Base-by-base conservation (phyloP, 805 yeast genomes). In the Candida sonorensis region DNA sequence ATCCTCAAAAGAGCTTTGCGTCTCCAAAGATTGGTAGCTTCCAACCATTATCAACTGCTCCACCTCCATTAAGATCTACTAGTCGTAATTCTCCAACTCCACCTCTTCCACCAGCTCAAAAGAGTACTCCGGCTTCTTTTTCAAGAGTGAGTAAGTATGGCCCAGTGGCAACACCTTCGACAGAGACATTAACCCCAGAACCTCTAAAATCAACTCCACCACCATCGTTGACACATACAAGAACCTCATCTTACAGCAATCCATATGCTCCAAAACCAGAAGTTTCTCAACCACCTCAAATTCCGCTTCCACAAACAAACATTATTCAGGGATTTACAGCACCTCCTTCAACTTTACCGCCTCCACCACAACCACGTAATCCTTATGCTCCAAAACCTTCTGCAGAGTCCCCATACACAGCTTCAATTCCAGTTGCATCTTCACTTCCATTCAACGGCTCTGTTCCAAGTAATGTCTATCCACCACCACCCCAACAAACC, bases 191-290 rank as follows among this genome's bases (percentile, higher is more conserved):
- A 20, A 34, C 41, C 2, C 40, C 38, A 9, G 41, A 34, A n/a
- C 50, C 34, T 39, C 45, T 40, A 45, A 53, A 31, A 15, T 47
- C 46, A 13, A 52, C 57, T 12, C 44, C 46, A 7, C 35, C 33
- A 10, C 33, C 39, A 1, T 23, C 46, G 2, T 31, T 31, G 7
- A 38, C 41, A 11, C 26, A n/a, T 12, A 23, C 16, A 12, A 29
- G 41, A 29, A 26, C 34, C 3, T 36, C 36, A 23, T 40, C 45
- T 2, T 44, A 35, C 28, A 24, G 38, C 23, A 57, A 59, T 32
- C 64, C 65, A 13, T 61, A 60, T 40, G 61, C 63, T 28, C 64
- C 67, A 31, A 52, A 52, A 22, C 46, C 50, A 4, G 50, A 42
- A 29, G 42, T 33, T 7, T 35, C 35, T 7, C 48, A 43, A 20